phyloP scores from a whole-genome alignment of 108 stramenopile genomes.

The Nitzschia inconspicua region DNA sequence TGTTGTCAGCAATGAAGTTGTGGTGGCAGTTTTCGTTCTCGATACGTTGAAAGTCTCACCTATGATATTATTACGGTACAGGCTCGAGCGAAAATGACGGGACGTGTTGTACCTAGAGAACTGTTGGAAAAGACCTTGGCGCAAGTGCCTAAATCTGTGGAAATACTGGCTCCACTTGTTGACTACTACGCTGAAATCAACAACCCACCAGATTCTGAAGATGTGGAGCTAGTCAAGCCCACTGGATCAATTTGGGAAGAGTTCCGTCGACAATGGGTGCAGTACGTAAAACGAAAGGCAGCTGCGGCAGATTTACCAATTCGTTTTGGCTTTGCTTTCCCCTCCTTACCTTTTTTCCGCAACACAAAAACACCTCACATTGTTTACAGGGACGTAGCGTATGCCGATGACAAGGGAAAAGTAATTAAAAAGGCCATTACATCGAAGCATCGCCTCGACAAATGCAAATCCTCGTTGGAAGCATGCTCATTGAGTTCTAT shows the following conservation, averaged over 20 bases:
- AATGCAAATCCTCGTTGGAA: no score
- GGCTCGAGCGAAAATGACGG: conserved; percentile 59
- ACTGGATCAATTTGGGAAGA: conserved; percentile 58
- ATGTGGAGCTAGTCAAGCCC: conserved; percentile 57
- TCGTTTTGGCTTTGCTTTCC: no score
- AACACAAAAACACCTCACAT: no score
- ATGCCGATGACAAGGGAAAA: no score
- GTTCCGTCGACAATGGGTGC: conserved; percentile 68
- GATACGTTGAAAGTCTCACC: neutral
- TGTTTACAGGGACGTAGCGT: no score
- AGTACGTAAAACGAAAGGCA: conserved; percentile 56
- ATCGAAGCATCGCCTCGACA: no score
- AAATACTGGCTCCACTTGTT: conserved; percentile 54
- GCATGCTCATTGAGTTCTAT: no score
- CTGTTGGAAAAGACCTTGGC: conserved; percentile 61
- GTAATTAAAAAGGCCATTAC: no score
- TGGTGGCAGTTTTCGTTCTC: neutral
- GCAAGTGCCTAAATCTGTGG: conserved; percentile 75
- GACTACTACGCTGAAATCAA: conserved; percentile 77
- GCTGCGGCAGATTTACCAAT: conserved; percentile 53
- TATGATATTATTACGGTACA: neutral
- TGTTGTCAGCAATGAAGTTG: neutral
- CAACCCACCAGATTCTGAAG: conserved; percentile 49
- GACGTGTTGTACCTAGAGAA: conserved; percentile 69
- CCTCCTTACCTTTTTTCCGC: no score